Evolutionary conservation across 108 stramenopile species (phyloP).

Genomic region (Cyclostephanos invisitatus): DNA sequence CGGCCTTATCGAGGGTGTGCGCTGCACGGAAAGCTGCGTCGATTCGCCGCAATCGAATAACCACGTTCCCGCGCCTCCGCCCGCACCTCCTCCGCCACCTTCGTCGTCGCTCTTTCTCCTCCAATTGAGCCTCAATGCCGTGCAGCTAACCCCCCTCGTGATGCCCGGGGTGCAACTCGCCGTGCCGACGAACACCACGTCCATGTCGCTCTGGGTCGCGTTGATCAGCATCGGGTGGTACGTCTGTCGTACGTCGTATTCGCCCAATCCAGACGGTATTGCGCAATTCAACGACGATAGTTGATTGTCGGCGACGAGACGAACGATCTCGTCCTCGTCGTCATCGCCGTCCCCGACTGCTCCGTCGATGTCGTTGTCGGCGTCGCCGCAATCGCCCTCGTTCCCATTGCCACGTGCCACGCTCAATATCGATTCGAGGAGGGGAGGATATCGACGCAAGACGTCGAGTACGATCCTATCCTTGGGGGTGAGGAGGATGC

Average conservation of each 20-base stretch:
- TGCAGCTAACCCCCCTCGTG: constrained; percentile 88
- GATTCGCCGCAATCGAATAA: constrained; percentile 96
- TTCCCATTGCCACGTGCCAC: background rate
- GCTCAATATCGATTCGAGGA: constrained; percentile 44
- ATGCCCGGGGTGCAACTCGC: constrained; percentile 89
- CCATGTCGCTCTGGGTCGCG: constrained; percentile 67
- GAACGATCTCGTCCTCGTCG: background rate
- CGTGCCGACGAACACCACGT: constrained; percentile 90
- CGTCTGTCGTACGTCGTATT: constrained; percentile 60
- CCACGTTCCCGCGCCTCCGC: constrained; percentile 70
- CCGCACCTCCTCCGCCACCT: background rate
- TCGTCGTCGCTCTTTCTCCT: constrained; percentile 15
- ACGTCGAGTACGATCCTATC: constrained; percentile 60
- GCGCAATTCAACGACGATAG: constrained; percentile 12
- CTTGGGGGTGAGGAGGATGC: constrained; percentile 42
- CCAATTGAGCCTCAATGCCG: constrained; percentile 77
- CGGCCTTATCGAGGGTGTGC: constrained; percentile 66
- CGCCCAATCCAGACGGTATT: constrained; percentile 40
- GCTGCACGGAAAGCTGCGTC: constrained; percentile 85
- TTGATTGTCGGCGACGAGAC: background rate
- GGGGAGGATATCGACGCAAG: constrained; percentile 59
- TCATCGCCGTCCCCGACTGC: background rate
- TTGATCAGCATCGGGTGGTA: constrained; percentile 64
- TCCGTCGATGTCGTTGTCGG: constrained; percentile 4
- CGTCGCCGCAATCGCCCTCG: background rate